Base-by-base conservation (phyloP, 768 basidiomycete species). In the Hygrocybe punicea region DNA sequence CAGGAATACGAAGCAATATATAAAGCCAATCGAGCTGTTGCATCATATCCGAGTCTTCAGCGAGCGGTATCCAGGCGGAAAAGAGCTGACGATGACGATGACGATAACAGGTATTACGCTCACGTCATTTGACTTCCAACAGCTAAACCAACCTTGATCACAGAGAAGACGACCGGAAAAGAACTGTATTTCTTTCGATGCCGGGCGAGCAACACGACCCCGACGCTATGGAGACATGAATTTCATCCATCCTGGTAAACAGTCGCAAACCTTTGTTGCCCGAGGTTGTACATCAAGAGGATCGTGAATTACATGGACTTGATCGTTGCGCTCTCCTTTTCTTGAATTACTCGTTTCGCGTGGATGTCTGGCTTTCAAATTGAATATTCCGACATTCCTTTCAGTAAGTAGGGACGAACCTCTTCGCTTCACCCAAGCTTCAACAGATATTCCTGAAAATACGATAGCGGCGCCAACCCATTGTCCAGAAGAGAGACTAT, bases 1-100 rank as follows among this genome's bases (percentile, higher is more conserved):
- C 63, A 94, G 92, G 93, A 94, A 76, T 96, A 94, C 62, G 91
- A 95, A 71, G 89, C 92, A 4, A 96, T 96, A 66, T 91, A 94
- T 68, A 85, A 83, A 63, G 93, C 93, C 8, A 83, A 76, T 55
- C 76, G 83, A 21, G 89, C 89, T 0, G 79, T 92, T 33, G 83
- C 84, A 4, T 71, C 76, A 2, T 87, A 81, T 63, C 84, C 85
- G 6, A 52, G 39, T 1, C 60, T 68, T 51, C 75, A 78, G 53
- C 75, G 79, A 52, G 67, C 75, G 7, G 78, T 78, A 1, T 70
- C 79, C 10, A 75, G 82, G 56, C 81, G 90, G 63, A 92, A 92
- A 67, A 79, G 91, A 36, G 82, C 79, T 19, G 86, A 89, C 10
- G 89, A 89, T 4, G 88, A 89, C 47, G 85, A 86, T 3, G 87